phyloP scores from a whole-genome alignment of 2,329 filamentous ascomycete genomes.

The Helotiales sp. region DNA sequence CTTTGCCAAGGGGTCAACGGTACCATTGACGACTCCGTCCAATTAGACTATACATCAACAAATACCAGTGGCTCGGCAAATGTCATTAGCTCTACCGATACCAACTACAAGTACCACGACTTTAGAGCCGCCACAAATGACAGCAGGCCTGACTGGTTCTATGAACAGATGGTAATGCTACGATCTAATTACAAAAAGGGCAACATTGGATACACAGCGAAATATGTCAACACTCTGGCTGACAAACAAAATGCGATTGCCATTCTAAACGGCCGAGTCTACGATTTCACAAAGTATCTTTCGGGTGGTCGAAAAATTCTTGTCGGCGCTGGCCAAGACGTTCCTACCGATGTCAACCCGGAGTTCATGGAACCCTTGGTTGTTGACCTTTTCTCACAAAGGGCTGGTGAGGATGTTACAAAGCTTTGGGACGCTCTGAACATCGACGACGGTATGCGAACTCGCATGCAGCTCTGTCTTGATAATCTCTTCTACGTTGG shows the following conservation, averaged over 20 bases:
- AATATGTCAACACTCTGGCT: conserved; percentile 73
- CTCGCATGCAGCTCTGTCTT: conserved; percentile 77
- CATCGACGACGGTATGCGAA: conserved; percentile 56
- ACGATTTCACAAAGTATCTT: conserved; percentile 85
- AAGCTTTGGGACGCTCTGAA: conserved; percentile 76
- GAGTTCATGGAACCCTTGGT: conserved; percentile 82
- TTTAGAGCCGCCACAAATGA: conserved; percentile 86
- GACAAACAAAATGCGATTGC: conserved; percentile 66
- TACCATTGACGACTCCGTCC: conserved; percentile 66
- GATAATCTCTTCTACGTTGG: conserved; percentile 96
- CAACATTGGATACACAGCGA: conserved; percentile 76
- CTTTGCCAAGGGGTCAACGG: conserved; percentile 79
- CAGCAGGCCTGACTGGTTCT: conserved; percentile 87
- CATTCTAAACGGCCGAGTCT: conserved; percentile 77
- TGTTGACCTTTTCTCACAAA: conserved; percentile 72
- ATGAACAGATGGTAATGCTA: conserved; percentile 79
- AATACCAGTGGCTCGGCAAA: conserved; percentile 71
- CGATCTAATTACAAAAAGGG: conserved; percentile 82
- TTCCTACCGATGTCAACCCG: conserved; percentile 51
- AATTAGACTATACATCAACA: conserved; percentile 76
- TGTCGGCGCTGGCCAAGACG: conserved; percentile 52
- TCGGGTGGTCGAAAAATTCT: conserved; percentile 69
- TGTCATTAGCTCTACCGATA: conserved; percentile 65
- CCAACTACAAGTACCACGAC: conserved; percentile 83
- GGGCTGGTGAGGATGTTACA: conserved; percentile 76